Evolutionary conservation across 805 yeast genomes (phyloP).

Genomic region (Wickerhamiella slavikovae): DNA sequence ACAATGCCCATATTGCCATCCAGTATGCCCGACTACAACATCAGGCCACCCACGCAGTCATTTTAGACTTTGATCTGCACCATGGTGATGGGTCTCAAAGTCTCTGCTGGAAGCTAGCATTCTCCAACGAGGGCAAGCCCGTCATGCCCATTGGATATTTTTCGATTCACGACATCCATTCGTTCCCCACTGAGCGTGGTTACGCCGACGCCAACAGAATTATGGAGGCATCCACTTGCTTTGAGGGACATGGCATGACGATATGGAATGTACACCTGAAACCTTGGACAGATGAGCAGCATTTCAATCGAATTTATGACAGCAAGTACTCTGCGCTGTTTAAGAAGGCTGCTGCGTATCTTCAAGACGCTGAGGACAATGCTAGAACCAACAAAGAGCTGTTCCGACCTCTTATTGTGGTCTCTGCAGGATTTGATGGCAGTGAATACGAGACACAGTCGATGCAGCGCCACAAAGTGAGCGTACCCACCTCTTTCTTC

Average conservation of each 20-base stretch:
- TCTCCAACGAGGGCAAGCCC: slow-evolving; percentile 18
- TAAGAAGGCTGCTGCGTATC: slow-evolving; percentile 42
- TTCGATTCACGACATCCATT: slow-evolving; percentile 67
- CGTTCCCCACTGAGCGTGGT: slow-evolving; percentile 68
- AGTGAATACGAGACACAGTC: slow-evolving; percentile 62
- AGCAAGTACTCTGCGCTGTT: slow-evolving; percentile 40
- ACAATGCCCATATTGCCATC: slow-evolving; percentile 63
- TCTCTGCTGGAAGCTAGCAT: slow-evolving; percentile 61
- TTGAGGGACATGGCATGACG: slow-evolving; percentile 53
- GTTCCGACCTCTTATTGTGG: slow-evolving; percentile 39
- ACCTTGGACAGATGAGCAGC: slow-evolving; percentile 39
- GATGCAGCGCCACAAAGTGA: slow-evolving; percentile 70
- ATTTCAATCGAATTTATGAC: slow-evolving; percentile 41
- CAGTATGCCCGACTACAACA: slow-evolving; percentile 49
- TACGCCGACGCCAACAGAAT: slow-evolving; percentile 53
- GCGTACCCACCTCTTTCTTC: slow-evolving; percentile 66
- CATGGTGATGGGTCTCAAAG: slow-evolving; percentile 86
- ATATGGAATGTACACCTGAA: slow-evolving; percentile 73
- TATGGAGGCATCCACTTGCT: slow-evolving; percentile 58
- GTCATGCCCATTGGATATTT: slow-evolving; percentile 41
- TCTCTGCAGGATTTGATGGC: slow-evolving; percentile 81
- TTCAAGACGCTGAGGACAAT: slow-evolving; percentile 1
- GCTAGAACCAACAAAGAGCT: slow-evolving; percentile 15
- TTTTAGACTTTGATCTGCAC: slow-evolving; percentile 65
- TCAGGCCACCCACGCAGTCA: slow-evolving; percentile 59